Base-by-base conservation (phyloP, 352 stramenopile species). In the Blastocystis sp. region DNA sequence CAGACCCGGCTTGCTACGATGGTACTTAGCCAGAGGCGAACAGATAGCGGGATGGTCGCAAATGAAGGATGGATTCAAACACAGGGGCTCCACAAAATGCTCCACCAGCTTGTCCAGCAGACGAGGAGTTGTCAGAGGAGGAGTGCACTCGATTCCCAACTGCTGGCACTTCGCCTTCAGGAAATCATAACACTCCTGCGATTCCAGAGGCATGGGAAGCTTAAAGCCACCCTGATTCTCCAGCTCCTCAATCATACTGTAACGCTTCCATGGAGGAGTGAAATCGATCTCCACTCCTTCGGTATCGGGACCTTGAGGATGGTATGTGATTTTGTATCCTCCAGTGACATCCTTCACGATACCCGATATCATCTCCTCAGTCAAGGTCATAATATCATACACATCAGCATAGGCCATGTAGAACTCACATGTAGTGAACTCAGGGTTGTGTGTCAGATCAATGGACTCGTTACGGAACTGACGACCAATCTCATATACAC, bases 381-480 rank as follows among this genome's bases (percentile, higher is more conserved):
- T 96, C 90, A 97, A 97, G 61, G 94, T 91, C 95, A 98, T 98
- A 49, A 99, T 91, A 87, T 97, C 94, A 88, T 98, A 90, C 92
- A 98, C 98, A 90, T 99, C 96, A 6, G 95, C 96, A 89, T 99
- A 99, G 7, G 96, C 96, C 90, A 93, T 90, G 90, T 99, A 99
- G 88, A 98, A 98, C 91, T 99, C 96, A 89, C 95, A 97, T 4
- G 97, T 98, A 4, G 96, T 99, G 90, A 99, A 99, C 91, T 99
- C 96, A 7, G 96, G 96, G 89, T 99, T 99, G 92, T 99, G 96
- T 6, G 95, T 98, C 73, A 97, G 91, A 89, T 98, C 95, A 86
- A 99, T 95, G 46, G 93, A 93, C 92, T 99, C 96, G 89, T 99
- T 99, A 52, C 96, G 93, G 91, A 98, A 99, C 81, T 98, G 95